Base-by-base conservation (phyloP, 371 early-diverging fungal genomes). In the Mortierella polycephala region DNA sequence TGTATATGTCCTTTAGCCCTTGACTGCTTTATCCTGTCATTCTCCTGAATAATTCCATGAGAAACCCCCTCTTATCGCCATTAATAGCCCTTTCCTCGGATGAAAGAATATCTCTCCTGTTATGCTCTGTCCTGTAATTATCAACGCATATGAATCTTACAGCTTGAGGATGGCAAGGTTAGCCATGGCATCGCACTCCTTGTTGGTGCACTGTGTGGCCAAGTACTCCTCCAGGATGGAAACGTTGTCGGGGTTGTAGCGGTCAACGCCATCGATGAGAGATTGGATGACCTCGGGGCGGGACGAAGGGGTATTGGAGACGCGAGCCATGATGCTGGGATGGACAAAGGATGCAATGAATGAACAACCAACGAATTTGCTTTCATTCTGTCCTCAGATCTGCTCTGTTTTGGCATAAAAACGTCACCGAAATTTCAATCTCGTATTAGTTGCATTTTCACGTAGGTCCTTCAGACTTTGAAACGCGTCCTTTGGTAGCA, bases 101-200 rank as follows among this genome's bases (percentile, higher is more conserved):
- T 30, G 30, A 30, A 30, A 30, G 30, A 30, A 30, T 30, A 30
- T 30, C 1, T 30, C 4, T 30, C 4, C 30, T 30, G n/a, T 52
- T 7, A 52, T 52, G 30, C 30, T 30, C 30, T 30, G 30, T 30
- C 30, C 30, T 30, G 30, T 30, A 4, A 4, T 30, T 30, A 30
- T 30, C 30, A 30, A 4, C 4, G 30, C 4, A 30, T 30, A 30
- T 30, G 30, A 30, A 30, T 30, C 85, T 82, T 86, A 96, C 87
- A 97, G 86, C 84, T 97, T 96, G 61, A 97, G 86, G 57, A 96
- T 87, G 52, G 96, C 96, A 62, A 96, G 87, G 85, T 95, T 95
- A 37, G 97, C 96, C 87, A 91, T 89, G 71, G 93, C 82, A 85
- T 96, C 97, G 81, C 93, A 93, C 77, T 90, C 87, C 83, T 86